A percentile compares a stretch with the other conserved stretches of the same genome.
These are phyloP conservation scores for Phalaenopsis equestris DNA, from an alignment of 106 monocot genomes.

Conservation along the genomic window DNA sequence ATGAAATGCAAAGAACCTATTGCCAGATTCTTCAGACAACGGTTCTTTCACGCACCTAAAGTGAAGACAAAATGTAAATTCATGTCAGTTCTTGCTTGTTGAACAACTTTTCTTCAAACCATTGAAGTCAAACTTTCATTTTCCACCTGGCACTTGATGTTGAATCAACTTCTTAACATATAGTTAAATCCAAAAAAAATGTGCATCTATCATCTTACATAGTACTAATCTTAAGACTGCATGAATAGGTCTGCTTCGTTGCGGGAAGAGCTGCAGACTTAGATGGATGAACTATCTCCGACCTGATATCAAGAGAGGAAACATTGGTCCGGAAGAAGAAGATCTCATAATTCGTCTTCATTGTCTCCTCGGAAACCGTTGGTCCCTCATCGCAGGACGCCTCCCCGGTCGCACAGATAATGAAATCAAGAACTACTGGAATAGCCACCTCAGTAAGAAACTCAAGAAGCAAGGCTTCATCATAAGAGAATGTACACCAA, in stretches of 20 bases:
- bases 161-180: too few species aligned
- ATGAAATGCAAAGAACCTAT: too few species aligned
- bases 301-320: slow-evolving; percentile 29
- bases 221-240: too few species aligned
- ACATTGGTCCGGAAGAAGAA: slow-evolving; percentile 26
- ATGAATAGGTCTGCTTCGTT: slow-evolving; percentile 21
- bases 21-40: too few species aligned
- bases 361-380: slow-evolving; percentile 27
- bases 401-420: slow-evolving; percentile 38
- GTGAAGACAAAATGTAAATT: too few species aligned
- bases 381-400: slow-evolving; percentile 34
- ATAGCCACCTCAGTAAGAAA: slow-evolving; percentile 26
- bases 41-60: too few species aligned
- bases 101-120: too few species aligned
- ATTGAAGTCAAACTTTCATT: too few species aligned
- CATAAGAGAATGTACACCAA: background rate
- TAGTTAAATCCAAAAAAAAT: too few species aligned
- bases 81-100: too few species aligned
- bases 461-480: slow-evolving; percentile 11
- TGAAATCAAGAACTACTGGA: slow-evolving; percentile 40
- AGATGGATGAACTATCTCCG: slow-evolving; percentile 37
- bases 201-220: too few species aligned
- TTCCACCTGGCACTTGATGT: too few species aligned
- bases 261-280: slow-evolving; percentile 34
- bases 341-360: slow-evolving; percentile 37